Percentiles rank a stretch among this genome's conserved stretches.
phyloP scores from a whole-genome alignment of 371 early-diverging fungal species.

The Zychaea mexicana region DNA sequence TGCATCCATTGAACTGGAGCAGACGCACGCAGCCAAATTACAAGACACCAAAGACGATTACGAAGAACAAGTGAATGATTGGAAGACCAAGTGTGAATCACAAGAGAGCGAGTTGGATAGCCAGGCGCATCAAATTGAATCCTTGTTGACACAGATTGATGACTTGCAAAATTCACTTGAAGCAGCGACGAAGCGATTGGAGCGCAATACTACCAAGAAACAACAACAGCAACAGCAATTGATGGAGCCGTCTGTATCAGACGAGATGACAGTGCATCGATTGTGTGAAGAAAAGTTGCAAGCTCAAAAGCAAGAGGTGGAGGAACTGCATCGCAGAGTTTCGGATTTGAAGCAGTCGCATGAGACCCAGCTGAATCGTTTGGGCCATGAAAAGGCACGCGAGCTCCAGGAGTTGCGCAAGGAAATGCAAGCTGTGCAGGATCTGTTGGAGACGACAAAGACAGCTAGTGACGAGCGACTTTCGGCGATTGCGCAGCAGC shows the following conservation, averaged over 20 bases:
- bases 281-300: conserved; percentile 26
- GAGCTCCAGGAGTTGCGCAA: conserved; percentile 19
- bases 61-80: conserved; percentile 13
- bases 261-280: conserved; percentile 13
- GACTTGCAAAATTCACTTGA: conserved; percentile 40
- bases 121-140: conserved; percentile 32
- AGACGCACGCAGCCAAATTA: conserved; percentile 13
- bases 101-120: conserved; percentile 23
- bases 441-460: background rate
- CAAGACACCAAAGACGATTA: background rate
- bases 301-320: conserved; percentile 29
- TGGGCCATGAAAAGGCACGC: conserved; percentile 39
- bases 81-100: conserved; percentile 19
- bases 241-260: background rate
- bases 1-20: conserved; percentile 13
- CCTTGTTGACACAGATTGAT: conserved; percentile 31
- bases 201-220: conserved; percentile 20
- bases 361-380: conserved; percentile 29
- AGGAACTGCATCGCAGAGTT: conserved; percentile 28
- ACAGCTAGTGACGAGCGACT: conserved; percentile 11
- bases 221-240: conserved; percentile 22
- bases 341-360: conserved; percentile 28
- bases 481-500: conserved; percentile 31
- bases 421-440: conserved; percentile 9
- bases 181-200: conserved; percentile 38